phyloP scores from a whole-genome alignment of 768 basidiomycete species.

The Macrolepiota albuminosa region DNA sequence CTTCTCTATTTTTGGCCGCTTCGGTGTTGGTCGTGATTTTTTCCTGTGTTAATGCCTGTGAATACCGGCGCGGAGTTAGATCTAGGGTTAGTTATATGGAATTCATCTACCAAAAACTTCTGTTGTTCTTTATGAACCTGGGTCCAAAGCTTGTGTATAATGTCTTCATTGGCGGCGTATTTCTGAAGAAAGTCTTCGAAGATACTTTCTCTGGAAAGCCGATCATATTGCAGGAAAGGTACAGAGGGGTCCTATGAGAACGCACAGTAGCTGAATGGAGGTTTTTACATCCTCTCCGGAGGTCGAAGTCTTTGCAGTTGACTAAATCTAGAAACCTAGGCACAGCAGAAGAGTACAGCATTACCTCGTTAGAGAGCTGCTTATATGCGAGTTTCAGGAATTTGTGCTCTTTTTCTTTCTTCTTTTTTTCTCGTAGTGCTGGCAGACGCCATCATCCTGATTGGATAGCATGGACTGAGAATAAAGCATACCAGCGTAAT shows the following conservation, averaged over 20 bases:
- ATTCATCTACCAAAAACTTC: conserved; percentile 16
- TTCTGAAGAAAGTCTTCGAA: conserved; percentile 17
- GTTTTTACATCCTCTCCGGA: conserved; percentile 13
- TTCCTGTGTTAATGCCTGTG: conserved; percentile 7
- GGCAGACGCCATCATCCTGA: background rate
- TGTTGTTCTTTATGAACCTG: conserved; percentile 19
- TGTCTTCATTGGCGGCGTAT: conserved; percentile 22
- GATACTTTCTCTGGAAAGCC: conserved; percentile 14
- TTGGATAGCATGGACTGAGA: background rate
- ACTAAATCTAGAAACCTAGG: background rate
- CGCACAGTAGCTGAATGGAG: conserved; percentile 13
- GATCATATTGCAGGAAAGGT: background rate
- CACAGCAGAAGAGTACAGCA: background rate
- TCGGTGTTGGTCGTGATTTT: conserved; percentile 9
- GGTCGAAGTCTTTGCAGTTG: conserved; percentile 7
- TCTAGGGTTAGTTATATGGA: background rate
- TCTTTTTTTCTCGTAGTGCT: conserved; percentile 17
- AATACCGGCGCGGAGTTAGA: background rate
- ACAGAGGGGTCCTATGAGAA: background rate
- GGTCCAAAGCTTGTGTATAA: conserved; percentile 18
- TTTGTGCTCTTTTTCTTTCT: conserved; percentile 17
- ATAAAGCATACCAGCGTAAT: conserved; percentile 13
- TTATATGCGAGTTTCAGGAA: conserved; percentile 16
- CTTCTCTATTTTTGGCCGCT: conserved; percentile 11
- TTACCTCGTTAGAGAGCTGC: conserved; percentile 18